Evolutionary conservation across 148 eudicot species (phyloP).

Genomic region (Mesembryanthemum crystallinum): DNA sequence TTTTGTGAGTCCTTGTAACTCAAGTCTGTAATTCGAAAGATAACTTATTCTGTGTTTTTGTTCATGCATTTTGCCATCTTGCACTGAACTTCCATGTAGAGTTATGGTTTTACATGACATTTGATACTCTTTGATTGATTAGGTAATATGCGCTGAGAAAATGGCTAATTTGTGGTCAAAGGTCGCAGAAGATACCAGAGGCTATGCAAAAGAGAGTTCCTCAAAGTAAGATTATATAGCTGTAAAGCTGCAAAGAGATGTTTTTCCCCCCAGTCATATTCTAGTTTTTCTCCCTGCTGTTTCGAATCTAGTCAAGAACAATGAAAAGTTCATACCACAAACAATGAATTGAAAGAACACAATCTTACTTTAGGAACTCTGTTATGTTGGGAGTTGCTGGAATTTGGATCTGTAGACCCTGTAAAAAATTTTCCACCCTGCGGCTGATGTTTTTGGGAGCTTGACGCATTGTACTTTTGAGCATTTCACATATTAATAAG

Average conservation of each 20-base stretch:
- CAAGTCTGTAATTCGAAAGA: neutral
- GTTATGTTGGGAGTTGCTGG: conserved; percentile 11
- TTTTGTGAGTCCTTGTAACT: neutral
- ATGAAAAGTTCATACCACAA: conserved; percentile 9
- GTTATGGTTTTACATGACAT: conserved; percentile 1
- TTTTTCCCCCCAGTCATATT: conserved; percentile 10
- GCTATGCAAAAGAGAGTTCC: conserved; percentile 45
- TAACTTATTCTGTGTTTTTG: neutral
- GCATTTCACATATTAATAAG: conserved; percentile 15
- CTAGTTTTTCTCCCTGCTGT: conserved; percentile 15
- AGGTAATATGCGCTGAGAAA: conserved; percentile 77
- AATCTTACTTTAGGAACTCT: conserved; percentile 5
- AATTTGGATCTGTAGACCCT: conserved; percentile 21
- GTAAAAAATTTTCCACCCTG: conserved; percentile 17
- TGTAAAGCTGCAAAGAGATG: conserved; percentile 28
- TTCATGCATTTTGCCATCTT: neutral
- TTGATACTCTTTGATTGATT: conserved; percentile 18
- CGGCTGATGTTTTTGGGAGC: neutral
- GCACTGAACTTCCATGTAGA: conserved; percentile 2
- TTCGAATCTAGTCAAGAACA: neutral
- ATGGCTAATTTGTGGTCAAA: conserved; percentile 72
- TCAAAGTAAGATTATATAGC: conserved; percentile 30
- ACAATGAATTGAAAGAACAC: neutral
- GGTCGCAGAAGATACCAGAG: conserved; percentile 72
- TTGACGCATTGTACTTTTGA: conserved; percentile 18